Base-by-base conservation (phyloP, 371 early-diverging fungal species). In the Polyrhizophydium stewartii region DNA sequence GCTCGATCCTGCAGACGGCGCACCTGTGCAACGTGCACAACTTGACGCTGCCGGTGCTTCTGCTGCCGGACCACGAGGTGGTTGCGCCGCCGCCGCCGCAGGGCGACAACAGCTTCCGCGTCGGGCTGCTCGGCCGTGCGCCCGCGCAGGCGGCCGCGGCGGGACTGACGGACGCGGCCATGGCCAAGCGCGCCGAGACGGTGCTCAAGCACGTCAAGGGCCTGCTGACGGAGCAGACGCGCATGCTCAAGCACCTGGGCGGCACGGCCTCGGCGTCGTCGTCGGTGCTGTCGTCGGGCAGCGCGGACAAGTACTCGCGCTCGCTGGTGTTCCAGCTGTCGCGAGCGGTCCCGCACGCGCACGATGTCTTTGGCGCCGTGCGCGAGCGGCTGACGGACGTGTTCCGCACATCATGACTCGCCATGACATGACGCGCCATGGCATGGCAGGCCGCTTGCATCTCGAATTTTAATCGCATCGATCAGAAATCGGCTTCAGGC, bases 21-120 rank as follows among this genome's bases (percentile, higher is more conserved):
- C 77, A 82, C n/a, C 83, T 84, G 21, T 87, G 79, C 60, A 88
- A 89, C 55, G 85, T 91, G 27, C 73, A 81, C 9, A 75, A 80
- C 40, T 61, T 91, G 0, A 85, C 87, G 0, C 65, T 89, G 3
- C 90, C 92, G 0, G 64, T 89, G 22, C 59, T 89, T 24, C 61
- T 90, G 60, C 69, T 89, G 33, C 88, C 89, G 49, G 74, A 85
- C 27, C 65, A 64, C 9, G 70, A 74, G 27, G 28, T 41, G n/a
- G 45, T 40, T 32, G 56, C 33, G 31, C 37, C 27, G 55, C n/a
- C 2, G 45, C 17, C 28, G 13, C 5, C 2, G 5, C 53, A 19
- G 53, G 13, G 16, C 57, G 16, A 9, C 24, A 3, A 1, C 35
- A 3, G 24, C 38, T 41, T n/a, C 7, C 25, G 52, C 24, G 37